Evolutionary conservation across 345 rosid species (phyloP), one percentile per base, ranked within the genome.

Genomic region (Lepidium aucheri): DNA sequence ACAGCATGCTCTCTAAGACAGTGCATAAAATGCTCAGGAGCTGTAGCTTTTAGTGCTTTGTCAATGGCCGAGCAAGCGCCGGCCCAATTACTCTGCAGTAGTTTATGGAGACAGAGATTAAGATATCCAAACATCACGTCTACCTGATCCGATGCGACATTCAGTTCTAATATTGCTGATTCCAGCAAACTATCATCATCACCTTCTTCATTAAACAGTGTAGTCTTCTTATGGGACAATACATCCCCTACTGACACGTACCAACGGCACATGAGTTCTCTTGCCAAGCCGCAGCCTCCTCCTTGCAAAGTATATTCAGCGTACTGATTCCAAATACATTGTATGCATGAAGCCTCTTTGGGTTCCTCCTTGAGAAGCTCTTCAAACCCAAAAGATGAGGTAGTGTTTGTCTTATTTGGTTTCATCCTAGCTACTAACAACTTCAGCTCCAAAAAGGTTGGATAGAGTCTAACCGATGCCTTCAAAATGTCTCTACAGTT

Each of bases 301-400:
- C 67, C 77, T 53, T 65, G 86, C 33, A 88, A 76, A 53, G 85
- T 85, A 81, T 43, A 73, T 78, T 88, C 95, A 47, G 85, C 84
- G 66, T 84, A 94, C 73, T 94, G 99, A 78, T 94, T 90, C 99
- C 97, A 94, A 53, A 88, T 78, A 65, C 89, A 88, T 12, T 90
- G 89, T 50, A 76, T 78, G 61, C 96, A 88, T 24, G 85, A 83
- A 42, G 58, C 78, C 68, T 78, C 90, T 73, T 75, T 80, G 5
- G 91, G 88, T 86, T 90, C 81, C 62, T 78, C 79, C 76, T 55
- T 49, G 30, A 90, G 82, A 71, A 78, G 85, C 68, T 85, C 84
- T 77, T 86, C 93, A 75, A 86, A 94, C 72, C 82, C 87, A 33
- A 72, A 54, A 36, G 70, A 76, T 65, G 74, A 51, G 1, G 28